Evolutionary conservation across 306 rosid genomes (phyloP).

Genomic region (Trifolium repens): DNA sequence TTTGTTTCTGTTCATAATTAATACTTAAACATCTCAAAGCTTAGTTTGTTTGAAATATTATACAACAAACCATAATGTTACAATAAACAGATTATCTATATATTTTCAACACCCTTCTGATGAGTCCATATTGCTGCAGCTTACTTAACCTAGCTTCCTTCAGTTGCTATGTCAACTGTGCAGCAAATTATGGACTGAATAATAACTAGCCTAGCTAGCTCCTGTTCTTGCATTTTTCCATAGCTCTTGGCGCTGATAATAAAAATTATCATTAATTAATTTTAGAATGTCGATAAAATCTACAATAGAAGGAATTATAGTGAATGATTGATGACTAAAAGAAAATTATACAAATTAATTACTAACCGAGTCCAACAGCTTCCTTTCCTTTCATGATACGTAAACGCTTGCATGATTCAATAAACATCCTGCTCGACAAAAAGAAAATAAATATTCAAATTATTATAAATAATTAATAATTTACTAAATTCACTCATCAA

Average conservation of each 20-base stretch:
- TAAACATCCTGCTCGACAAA: conserved; percentile 73
- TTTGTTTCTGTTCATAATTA: conserved; percentile 53
- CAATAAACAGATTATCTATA: conserved; percentile 47
- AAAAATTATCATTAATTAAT: neutral
- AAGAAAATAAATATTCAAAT: neutral
- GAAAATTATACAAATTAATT: neutral
- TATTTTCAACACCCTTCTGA: conserved; percentile 57
- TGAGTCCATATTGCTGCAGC: conserved; percentile 58
- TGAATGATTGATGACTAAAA: neutral
- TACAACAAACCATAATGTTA: conserved; percentile 50
- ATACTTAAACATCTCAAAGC: conserved; percentile 44
- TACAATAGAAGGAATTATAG: neutral
- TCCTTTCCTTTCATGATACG: conserved; percentile 96
- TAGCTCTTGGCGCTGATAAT: conserved; percentile 78
- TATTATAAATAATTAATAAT: neutral
- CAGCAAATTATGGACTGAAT: conserved; percentile 46
- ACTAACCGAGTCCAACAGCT: conserved; percentile 89
- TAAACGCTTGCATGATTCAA: conserved; percentile 90
- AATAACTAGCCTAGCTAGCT: conserved; percentile 47
- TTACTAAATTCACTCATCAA: no score
- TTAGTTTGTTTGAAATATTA: conserved; percentile 38
- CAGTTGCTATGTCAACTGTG: neutral
- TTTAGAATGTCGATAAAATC: conserved; percentile 2
- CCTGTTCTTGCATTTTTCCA: conserved; percentile 87
- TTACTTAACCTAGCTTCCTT: conserved; percentile 4